Evolutionary conservation across 1,139 yeast species (phyloP).

Genomic region (Ogataea hybrid): DNA sequence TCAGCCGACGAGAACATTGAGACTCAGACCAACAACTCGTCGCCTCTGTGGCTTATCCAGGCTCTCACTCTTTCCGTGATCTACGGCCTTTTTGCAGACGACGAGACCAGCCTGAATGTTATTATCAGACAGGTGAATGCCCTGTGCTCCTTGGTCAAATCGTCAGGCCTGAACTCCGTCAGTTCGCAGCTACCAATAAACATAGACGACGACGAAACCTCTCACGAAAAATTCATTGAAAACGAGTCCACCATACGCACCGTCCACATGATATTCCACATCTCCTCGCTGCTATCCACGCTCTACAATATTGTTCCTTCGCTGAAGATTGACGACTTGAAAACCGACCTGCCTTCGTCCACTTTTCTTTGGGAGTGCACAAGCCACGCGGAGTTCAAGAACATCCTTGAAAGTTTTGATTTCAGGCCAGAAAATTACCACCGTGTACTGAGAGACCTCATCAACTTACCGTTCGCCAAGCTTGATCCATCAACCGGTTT

Average conservation of each 20-base stretch:
- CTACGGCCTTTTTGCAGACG: slow-evolving; percentile 73
- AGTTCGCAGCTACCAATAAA: slow-evolving; percentile 24
- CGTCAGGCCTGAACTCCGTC: slow-evolving; percentile 42
- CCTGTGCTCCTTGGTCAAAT: slow-evolving; percentile 63
- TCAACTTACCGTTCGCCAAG: slow-evolving; percentile 22
- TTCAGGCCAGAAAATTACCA: slow-evolving; percentile 29
- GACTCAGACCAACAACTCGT: slow-evolving; percentile 25
- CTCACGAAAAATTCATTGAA: slow-evolving; percentile 43
- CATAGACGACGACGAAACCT: slow-evolving; percentile 23
- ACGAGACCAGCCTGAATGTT: slow-evolving; percentile 57
- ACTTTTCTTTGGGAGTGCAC: slow-evolving; percentile 33
- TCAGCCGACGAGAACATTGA: slow-evolving; percentile 5
- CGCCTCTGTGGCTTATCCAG: slow-evolving; percentile 74
- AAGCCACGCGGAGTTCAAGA: slow-evolving; percentile 27
- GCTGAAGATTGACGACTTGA: slow-evolving; percentile 36
- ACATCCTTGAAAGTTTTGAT: slow-evolving; percentile 29
- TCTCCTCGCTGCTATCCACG: slow-evolving; percentile 42
- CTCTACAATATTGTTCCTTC: slow-evolving; percentile 42
- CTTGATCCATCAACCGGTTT: slow-evolving; percentile 23
- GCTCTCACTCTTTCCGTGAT: slow-evolving; percentile 67
- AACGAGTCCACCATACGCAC: slow-evolving; percentile 56
- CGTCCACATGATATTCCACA: slow-evolving; percentile 44
- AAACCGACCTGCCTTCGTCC: slow-evolving; percentile 38
- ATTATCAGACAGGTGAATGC: slow-evolving; percentile 75
- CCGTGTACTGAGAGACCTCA: slow-evolving; percentile 29